Percentiles rank a stretch among this genome's conserved stretches.
These are phyloP conservation scores for Podosphaera fusca DNA, from an alignment of 2,329 filamentous ascomycete genomes.

Conservation along the genomic window DNA sequence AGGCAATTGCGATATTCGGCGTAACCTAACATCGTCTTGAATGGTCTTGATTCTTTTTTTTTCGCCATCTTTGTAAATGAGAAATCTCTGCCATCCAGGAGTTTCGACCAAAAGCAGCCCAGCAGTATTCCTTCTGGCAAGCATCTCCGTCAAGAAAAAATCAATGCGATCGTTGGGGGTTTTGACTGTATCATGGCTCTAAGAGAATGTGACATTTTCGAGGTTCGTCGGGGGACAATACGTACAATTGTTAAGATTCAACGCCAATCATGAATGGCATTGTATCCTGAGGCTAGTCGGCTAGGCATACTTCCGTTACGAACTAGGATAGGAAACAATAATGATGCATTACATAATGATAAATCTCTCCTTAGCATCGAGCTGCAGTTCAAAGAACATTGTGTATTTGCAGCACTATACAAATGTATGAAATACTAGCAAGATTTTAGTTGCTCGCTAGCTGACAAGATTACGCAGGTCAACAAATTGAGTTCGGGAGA, in stretches of 20 bases:
- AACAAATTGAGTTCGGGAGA: background rate
- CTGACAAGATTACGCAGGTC: background rate
- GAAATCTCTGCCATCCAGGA: too few species aligned
- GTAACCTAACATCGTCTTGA: background rate
- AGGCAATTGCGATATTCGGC: background rate
- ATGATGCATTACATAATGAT: too few species aligned
- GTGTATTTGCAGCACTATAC: background rate
- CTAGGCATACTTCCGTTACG: too few species aligned
- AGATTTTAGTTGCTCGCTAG: background rate
- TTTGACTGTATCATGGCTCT: background rate
- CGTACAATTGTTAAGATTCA: too few species aligned
- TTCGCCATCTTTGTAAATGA: too few species aligned
- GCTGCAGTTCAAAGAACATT: background rate
- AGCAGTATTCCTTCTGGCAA: background rate
- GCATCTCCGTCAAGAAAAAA: background rate
- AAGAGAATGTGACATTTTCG: background rate
- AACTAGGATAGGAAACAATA: too few species aligned
- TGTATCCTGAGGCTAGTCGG: too few species aligned
- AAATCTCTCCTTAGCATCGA: too few species aligned
- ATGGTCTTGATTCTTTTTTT: too few species aligned
- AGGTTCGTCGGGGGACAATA: background rate
- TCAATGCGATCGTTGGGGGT: background rate
- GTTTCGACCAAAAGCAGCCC: background rate
- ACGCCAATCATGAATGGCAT: too few species aligned
- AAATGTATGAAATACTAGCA: background rate